Evolutionary conservation across 2,329 filamentous ascomycete genomes (phyloP).

Genomic region (Colletotrichum coccodes): DNA sequence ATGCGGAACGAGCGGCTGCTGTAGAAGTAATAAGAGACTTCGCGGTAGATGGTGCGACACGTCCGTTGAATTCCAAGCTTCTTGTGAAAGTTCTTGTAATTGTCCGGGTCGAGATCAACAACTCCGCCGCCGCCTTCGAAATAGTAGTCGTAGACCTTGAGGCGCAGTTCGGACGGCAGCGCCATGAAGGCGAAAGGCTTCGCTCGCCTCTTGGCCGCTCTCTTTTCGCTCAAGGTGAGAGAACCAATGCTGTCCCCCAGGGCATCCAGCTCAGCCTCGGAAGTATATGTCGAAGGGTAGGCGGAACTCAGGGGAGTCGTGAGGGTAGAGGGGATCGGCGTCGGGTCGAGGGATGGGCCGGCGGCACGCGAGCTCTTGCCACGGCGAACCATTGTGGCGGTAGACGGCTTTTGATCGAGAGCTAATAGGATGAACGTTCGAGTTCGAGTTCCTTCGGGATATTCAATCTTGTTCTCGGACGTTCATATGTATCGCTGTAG

Average conservation of each 20-base stretch:
- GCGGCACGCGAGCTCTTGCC: slow-evolving; percentile 46
- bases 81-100: slow-evolving; percentile 70
- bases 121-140: slow-evolving; percentile 65
- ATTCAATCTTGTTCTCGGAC: neutral
- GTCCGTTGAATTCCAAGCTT: slow-evolving; percentile 70
- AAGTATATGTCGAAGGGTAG: slow-evolving; percentile 47
- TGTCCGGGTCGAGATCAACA: slow-evolving; percentile 74
- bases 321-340: slow-evolving; percentile 39
- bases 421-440: no score
- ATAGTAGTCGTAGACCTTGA: slow-evolving; percentile 74
- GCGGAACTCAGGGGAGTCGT: slow-evolving; percentile 50
- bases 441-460: neutral
- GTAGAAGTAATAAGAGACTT: slow-evolving; percentile 75
- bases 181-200: slow-evolving; percentile 72
- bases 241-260: slow-evolving; percentile 50
- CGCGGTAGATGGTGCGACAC: slow-evolving; percentile 68
- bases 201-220: slow-evolving; percentile 32
- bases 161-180: slow-evolving; percentile 75
- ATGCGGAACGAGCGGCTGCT: slow-evolving; percentile 70
- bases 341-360: slow-evolving; percentile 30
- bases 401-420: neutral
- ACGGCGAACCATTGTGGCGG: slow-evolving; percentile 33
- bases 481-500: no score
- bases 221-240: slow-evolving; percentile 47
- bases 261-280: slow-evolving; percentile 53